Evolutionary conservation across 768 basidiomycete genomes (phyloP), one percentile per base, ranked within the genome.

Genomic region (Phylloporus scabripes): DNA sequence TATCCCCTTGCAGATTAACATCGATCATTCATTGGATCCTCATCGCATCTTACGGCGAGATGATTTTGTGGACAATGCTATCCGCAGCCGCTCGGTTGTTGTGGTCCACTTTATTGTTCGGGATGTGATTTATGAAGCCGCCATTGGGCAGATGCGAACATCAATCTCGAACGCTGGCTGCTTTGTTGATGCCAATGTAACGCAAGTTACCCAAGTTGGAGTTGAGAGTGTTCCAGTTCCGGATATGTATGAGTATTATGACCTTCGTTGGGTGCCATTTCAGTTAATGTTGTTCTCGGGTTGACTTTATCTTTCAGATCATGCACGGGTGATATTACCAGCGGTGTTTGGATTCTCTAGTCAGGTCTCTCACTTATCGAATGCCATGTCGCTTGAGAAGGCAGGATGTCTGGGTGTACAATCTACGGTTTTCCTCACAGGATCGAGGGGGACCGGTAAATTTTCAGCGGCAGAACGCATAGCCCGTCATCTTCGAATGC

Each of bases 401-500:
- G 80, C 84, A 3, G 63, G 79, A 14, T 73, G 79, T 45, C 85
- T 83, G 48, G 72, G 78, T 41, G 70, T 93, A 2, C 77, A 80
- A 39, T 67, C 92, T 8, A 83, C 87, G 0, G 70, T 94, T 7
- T 70, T 96, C 1, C 61, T 97, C 34, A 85, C 85, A 53, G 95
- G 95, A 0, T 73, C 82, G 0, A 72, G 86, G 47, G 93, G 94
- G 1, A 72, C 75, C 1, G 95, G 96, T 2, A 98, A 97, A 70
- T 80, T 79, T 51, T 84, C 84, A 0, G 68, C 77, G 5, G 78
- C 82, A 0, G 63, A 65, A 6, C 72, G 69, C 66, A 78, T 84
- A 11, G 78, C 85, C 6, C 74, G 75, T 41, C 68, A 68, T 4
- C 67, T 92, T 2, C 92, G 91, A 11, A 74, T 93, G 49, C 91